phyloP scores from a whole-genome alignment of 352 stramenopile genomes.

The Phytophthora parvispora region DNA sequence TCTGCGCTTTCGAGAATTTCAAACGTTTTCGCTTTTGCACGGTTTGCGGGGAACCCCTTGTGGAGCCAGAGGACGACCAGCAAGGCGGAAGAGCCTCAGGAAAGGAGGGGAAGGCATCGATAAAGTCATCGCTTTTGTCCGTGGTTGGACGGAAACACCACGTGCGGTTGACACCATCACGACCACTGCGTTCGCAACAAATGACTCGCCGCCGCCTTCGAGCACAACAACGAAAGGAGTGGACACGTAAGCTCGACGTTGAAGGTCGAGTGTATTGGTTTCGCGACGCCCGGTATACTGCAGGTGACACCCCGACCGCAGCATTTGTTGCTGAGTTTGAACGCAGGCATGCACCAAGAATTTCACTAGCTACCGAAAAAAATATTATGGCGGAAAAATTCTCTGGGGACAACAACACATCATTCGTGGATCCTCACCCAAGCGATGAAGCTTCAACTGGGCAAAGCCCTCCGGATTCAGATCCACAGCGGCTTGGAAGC shows the following conservation, averaged over 20 bases:
- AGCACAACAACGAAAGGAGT: slow-evolving; percentile 38
- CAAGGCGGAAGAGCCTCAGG: not conserved
- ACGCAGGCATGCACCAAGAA: too few relatives aligned
- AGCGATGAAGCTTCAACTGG: too few relatives aligned
- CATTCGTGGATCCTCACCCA: not conserved
- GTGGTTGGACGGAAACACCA: slow-evolving; percentile 2
- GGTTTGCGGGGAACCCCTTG: slow-evolving; percentile 31
- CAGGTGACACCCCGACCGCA: not conserved
- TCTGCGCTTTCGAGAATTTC: slow-evolving; percentile 57
- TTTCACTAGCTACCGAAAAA: too few relatives aligned
- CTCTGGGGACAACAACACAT: not conserved
- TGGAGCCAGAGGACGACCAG: not conserved
- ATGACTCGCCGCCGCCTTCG: slow-evolving; percentile 2
- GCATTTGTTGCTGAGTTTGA: slow-evolving; percentile 22
- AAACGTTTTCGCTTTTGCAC: slow-evolving; percentile 40
- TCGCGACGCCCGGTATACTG: slow-evolving; percentile 8
- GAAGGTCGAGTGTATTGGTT: slow-evolving; percentile 32
- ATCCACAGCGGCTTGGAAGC: too few relatives aligned
- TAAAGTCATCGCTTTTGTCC: slow-evolving; percentile 1
- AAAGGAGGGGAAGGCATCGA: not conserved
- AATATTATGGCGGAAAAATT: not conserved
- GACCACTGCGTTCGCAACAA: not conserved
- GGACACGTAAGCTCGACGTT: slow-evolving; percentile 36
- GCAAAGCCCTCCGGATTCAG: too few relatives aligned
- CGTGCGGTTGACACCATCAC: not conserved